A percentile compares a stretch with the other conserved stretches of the same genome.
These are phyloP conservation scores for Olyra latifolia DNA, from an alignment of 176 grass and related monocot genomes.

Conservation along the genomic window DNA sequence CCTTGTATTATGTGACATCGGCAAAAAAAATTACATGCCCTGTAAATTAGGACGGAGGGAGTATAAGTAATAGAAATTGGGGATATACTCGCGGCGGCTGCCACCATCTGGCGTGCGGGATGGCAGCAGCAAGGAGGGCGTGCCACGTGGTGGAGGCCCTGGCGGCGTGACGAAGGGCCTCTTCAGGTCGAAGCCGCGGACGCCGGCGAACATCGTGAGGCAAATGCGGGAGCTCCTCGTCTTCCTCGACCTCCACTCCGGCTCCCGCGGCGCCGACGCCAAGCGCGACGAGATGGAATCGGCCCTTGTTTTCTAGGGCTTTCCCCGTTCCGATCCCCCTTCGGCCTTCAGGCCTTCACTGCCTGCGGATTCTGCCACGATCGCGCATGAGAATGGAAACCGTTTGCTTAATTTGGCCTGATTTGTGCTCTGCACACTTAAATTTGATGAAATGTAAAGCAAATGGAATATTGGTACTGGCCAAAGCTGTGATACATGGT, in stretches of 20 bases:
- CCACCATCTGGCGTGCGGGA: too few species aligned
- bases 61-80: too few species aligned
- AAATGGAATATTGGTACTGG: background rate
- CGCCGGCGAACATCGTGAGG: slow-evolving; percentile 70
- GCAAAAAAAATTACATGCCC: too few species aligned
- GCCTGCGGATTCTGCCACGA: background rate
- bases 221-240: slow-evolving; percentile 78
- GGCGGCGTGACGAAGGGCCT: slow-evolving; percentile 96
- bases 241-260: slow-evolving; percentile 53
- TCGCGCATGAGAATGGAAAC: background rate
- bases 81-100: too few species aligned
- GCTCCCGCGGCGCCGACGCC: slow-evolving; percentile 38
- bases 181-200: slow-evolving; percentile 92
- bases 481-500: background rate
- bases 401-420: background rate
- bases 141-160: too few species aligned
- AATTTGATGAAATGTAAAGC: background rate
- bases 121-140: too few species aligned
- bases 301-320: background rate
- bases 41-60: too few species aligned
- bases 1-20: too few species aligned
- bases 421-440: slow-evolving; percentile 8
- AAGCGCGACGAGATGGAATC: slow-evolving; percentile 77
- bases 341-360: too few species aligned
- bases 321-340: background rate